Conservation (phyloP, 2,329 filamentous ascomycete species). For the Aspergillus sp. region DNA sequence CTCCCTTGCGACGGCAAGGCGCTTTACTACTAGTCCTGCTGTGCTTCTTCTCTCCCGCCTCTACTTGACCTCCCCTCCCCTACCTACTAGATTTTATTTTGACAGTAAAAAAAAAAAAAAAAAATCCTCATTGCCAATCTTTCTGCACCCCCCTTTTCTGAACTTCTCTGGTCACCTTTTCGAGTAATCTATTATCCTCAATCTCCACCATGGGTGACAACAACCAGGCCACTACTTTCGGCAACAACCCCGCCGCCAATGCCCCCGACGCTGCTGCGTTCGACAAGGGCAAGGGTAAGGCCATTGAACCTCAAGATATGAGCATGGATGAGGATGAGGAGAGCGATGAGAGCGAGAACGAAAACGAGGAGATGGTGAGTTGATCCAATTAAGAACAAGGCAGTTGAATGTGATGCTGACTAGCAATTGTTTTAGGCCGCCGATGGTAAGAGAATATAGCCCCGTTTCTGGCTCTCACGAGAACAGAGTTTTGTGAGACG, state of each 20-base stretch:
- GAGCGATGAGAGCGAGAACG: slow-evolving; percentile 59
- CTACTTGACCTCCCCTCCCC: neutral
- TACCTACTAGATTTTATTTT: neutral
- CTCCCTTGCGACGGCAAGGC: slow-evolving; percentile 15
- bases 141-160: too few species aligned
- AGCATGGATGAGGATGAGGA: slow-evolving; percentile 68
- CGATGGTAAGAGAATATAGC: neutral
- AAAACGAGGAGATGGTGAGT: slow-evolving; percentile 36
- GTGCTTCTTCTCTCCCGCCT: slow-evolving; percentile 1
- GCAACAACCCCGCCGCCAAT: slow-evolving; percentile 37
- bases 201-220: slow-evolving; percentile 32
- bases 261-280: slow-evolving; percentile 38
- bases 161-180: too few species aligned
- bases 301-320: slow-evolving; percentile 55
- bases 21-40: slow-evolving; percentile 3
- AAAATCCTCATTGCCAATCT: too few species aligned
- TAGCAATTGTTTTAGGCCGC: neutral
- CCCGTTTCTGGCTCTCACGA: neutral
- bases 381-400: neutral
- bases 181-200: slow-evolving; percentile 6
- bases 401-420: too few species aligned
- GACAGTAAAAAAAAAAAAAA: too few species aligned
- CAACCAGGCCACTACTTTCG: slow-evolving; percentile 20
- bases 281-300: slow-evolving; percentile 84
- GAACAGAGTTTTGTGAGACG: neutral